These are phyloP conservation scores for Thermomucor indicae-seudaticae DNA, from an alignment of 371 early-diverging fungal species.

Conservation along the genomic window DNA sequence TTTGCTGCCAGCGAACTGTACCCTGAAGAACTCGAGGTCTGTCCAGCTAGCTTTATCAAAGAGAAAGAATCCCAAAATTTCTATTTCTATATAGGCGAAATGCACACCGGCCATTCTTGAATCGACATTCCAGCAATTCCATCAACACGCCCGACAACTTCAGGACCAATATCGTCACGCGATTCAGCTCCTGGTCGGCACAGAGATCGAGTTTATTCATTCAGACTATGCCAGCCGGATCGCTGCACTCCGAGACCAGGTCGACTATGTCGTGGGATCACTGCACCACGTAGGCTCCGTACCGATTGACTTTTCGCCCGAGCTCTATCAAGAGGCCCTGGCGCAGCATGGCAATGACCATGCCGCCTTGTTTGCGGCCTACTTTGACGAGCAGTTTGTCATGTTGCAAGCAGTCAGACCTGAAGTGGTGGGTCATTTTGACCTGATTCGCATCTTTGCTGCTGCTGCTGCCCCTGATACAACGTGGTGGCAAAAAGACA, in stretches of 20 bases:
- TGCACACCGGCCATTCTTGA: constrained; percentile 57
- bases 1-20: constrained; percentile 64
- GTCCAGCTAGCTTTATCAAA: not conserved
- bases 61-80: not conserved
- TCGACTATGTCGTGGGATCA: constrained; percentile 91
- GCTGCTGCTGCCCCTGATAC: too few species aligned
- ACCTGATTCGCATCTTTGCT: constrained; percentile 83
- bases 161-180: constrained; percentile 53
- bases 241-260: constrained; percentile 14
- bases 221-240: constrained; percentile 26
- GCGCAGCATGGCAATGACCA: constrained; percentile 14
- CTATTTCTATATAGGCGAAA: constrained; percentile 42
- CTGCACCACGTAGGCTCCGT: constrained; percentile 81
- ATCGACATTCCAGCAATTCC: constrained; percentile 53
- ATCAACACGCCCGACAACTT: constrained; percentile 69
- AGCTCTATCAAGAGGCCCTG: constrained; percentile 51
- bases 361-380: constrained; percentile 55
- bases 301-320: constrained; percentile 83
- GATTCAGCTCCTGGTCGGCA: constrained; percentile 77
- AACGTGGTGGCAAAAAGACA: constrained; percentile 28
- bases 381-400: constrained; percentile 86
- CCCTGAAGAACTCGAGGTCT: constrained; percentile 73
- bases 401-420: constrained; percentile 71
- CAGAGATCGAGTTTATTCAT: constrained; percentile 87
- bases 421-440: constrained; percentile 91